Base-by-base conservation (phyloP, 352 stramenopile species). In the Phytophthora crassamura region DNA sequence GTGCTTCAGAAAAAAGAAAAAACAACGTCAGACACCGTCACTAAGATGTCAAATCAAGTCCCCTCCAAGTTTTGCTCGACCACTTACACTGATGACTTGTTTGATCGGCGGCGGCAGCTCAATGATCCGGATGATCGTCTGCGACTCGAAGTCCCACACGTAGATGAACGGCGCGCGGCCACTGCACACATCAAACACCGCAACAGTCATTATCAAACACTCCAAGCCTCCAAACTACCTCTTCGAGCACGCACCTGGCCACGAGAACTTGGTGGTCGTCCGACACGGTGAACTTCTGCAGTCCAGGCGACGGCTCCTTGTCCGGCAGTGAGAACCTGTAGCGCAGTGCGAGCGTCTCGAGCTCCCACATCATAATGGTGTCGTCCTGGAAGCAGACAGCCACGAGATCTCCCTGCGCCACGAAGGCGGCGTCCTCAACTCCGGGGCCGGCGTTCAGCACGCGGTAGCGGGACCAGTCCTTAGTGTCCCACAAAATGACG, bases 331-430 rank as follows among this genome's bases (percentile, higher is more conserved):
- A 75, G 50, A 94, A 95, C 1, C 82, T 75, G 53, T 90, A 93
- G 11, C 76, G 79, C n/a, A 95, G 46, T 11, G 84, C 80, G 0
- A 93, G 75, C 10, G 84, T 77, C 43, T 89, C 84, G 4, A 94
- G 73, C 51, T 93, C 84, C 88, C 85, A 94, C 84, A 95, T 93
- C 81, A 95, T 90, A 58, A 94, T 89, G 10, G 84, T 88, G 51
- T 91, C 78, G 45, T 95, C 88, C 34, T 91, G 79, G 57, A 94
- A 95, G 50, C 78, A 94, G 2, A 94, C 85, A 1, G 84, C 85
- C 20, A 95, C 86, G 10, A 95, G 69, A 11, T 93, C 69, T 16
- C 78, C 82, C 49, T 62, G 59, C 0, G 69, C 14, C 20, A 92
- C 80, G 41, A 94, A 94, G n/a, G 63, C 75, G 1, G 83, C 83